Conservation (phyloP, 1,139 yeast species). For the Scheffersomyces lignicola region DNA sequence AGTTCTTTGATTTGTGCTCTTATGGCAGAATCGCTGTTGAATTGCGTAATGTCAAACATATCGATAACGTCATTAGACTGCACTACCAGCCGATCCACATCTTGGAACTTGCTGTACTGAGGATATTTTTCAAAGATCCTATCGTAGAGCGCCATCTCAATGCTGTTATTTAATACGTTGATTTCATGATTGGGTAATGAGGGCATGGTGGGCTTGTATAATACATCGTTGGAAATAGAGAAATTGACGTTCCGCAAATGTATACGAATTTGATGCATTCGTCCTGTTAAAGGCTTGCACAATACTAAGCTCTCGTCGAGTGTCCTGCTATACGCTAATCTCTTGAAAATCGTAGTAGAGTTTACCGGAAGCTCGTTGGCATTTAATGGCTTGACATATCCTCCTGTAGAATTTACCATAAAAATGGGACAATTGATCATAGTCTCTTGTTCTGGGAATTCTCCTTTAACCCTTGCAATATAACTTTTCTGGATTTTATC, state of each 20-base stretch:
- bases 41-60: slow-evolving; percentile 15
- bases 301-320: slow-evolving; percentile 54
- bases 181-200: slow-evolving; percentile 13
- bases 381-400: slow-evolving; percentile 35
- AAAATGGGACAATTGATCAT: slow-evolving; percentile 37
- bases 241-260: slow-evolving; percentile 64
- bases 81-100: slow-evolving; percentile 15
- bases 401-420: slow-evolving; percentile 34
- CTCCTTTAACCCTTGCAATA: slow-evolving; percentile 62
- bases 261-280: slow-evolving; percentile 77
- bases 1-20: slow-evolving; percentile 9
- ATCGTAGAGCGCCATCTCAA: slow-evolving; percentile 31
- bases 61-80: slow-evolving; percentile 15
- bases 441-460: slow-evolving; percentile 43
- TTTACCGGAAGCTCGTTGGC: slow-evolving; percentile 24
- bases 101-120: slow-evolving; percentile 12
- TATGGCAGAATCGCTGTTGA: slow-evolving; percentile 13
- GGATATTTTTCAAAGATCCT: slow-evolving; percentile 20
- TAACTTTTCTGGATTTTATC: slow-evolving; percentile 48
- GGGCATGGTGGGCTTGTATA: slow-evolving; percentile 41
- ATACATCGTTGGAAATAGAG: slow-evolving; percentile 70
- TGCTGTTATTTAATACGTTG: slow-evolving; percentile 19
- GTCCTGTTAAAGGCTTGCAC: slow-evolving; percentile 71
- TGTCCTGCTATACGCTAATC: slow-evolving; percentile 21
- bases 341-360: slow-evolving; percentile 35